Base-by-base conservation (phyloP, 2,329 filamentous ascomycete species). In the Monilinia aucupariae region DNA sequence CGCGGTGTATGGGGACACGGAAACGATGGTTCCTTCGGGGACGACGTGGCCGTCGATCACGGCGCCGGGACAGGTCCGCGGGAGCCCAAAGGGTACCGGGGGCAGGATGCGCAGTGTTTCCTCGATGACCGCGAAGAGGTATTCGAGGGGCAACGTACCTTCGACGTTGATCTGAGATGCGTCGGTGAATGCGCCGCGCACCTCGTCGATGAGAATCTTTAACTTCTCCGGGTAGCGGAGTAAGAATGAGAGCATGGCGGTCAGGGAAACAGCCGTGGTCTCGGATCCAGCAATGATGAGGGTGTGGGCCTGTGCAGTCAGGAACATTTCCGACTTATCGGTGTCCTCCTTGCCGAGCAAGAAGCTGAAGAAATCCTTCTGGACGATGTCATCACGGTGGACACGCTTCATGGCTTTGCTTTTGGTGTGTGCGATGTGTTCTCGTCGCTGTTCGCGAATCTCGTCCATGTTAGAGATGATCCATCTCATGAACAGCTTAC, bases 41-140 rank as follows among this genome's bases (percentile, higher is more conserved):
- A 61, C 39, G 7, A 27, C 22, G 22, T 54, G 27, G 1, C 59
- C 59, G 9, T 53, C 50, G 13, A 61, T 54, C 15, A 51, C 43
- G 39, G 48, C 59, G 13, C 49, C 48, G 22, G 59, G 59, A 12
- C 49, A 52, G 9, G 39, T 61, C 1, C 50, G 47, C 25, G 48
- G 49, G 15, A 61, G 50, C 2, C 59, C 50, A 10, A 61, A 61
- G 20, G 54, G 48, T 4, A 53, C 51, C 10, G 62, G 64, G 12
- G 63, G 62, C 15, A 55, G 61, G 15, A 59, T 39, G 22, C 59
- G 59, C 15, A 66, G 32, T n/a, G 59, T 39, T 52, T 66, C 59
- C 17, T 62, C 75, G 32, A 79, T 73, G 53, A 75, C 77, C 5
- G 76, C 77, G 6, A 70, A 70, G 7, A 80, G 73, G 41, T 65